Evolutionary conservation across 768 basidiomycete species (phyloP).

Genomic region (Russula compacta): DNA sequence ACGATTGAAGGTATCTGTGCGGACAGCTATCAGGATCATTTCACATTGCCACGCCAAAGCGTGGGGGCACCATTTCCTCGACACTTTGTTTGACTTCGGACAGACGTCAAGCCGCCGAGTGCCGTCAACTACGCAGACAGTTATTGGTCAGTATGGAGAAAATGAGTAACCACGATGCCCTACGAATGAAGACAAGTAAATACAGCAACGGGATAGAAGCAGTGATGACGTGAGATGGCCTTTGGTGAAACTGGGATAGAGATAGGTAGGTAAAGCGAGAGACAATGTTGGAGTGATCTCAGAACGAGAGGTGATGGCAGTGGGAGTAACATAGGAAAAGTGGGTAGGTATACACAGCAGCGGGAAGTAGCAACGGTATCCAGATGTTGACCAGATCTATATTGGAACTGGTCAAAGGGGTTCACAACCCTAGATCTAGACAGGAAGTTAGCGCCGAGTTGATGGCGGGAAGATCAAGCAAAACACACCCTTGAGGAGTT

Average conservation of each 20-base stretch:
- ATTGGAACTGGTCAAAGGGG: not conserved
- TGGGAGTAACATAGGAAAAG: not conserved
- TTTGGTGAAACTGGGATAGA: not conserved
- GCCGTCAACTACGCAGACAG: not conserved
- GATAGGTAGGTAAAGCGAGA: not conserved
- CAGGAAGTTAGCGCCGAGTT: not conserved
- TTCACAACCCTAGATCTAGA: slow-evolving; percentile 15
- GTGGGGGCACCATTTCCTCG: not conserved
- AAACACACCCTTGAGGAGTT: slow-evolving; percentile 59
- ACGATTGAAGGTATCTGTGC: no score
- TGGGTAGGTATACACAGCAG: slow-evolving; percentile 3
- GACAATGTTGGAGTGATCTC: not conserved
- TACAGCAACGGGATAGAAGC: slow-evolving; percentile 2
- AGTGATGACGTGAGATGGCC: not conserved
- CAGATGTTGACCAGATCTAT: not conserved
- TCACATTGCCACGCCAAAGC: not conserved
- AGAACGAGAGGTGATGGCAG: not conserved
- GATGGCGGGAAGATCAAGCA: not conserved
- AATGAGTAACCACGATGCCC: not conserved
- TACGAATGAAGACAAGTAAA: slow-evolving; percentile 4
- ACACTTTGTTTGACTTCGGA: not conserved
- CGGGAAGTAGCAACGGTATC: slow-evolving; percentile 10
- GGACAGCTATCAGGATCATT: not conserved
- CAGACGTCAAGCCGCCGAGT: not conserved
- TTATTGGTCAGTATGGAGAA: not conserved